phyloP scores from a whole-genome alignment of 768 basidiomycete species.

The Fistulinella prunicolor region DNA sequence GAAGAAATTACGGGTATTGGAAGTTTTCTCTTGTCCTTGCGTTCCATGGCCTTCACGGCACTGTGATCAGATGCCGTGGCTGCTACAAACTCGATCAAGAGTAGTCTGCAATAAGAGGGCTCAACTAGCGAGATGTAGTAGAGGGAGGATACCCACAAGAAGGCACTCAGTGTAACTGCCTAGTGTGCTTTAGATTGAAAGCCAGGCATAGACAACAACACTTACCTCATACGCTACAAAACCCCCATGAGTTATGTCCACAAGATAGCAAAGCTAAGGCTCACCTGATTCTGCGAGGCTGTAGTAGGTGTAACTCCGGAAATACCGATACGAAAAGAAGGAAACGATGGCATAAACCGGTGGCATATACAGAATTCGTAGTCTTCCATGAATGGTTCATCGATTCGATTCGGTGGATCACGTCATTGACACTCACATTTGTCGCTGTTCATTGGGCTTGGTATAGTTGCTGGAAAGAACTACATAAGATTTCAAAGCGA shows the following conservation, averaged over 20 bases:
- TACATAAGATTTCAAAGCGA: neutral
- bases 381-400: conserved; percentile 34
- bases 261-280: conserved; percentile 15
- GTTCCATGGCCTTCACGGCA: conserved; percentile 63
- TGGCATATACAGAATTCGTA: conserved; percentile 86
- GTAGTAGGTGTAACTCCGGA: conserved; percentile 71
- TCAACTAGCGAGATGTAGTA: neutral
- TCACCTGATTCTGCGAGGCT: conserved; percentile 48
- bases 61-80: conserved; percentile 59
- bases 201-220: conserved; percentile 1
- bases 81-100: conserved; percentile 84
- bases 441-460: conserved; percentile 70
- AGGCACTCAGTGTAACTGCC: conserved; percentile 83
- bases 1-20: conserved; percentile 58
- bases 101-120: conserved; percentile 44
- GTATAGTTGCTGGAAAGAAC: conserved; percentile 59
- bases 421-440: conserved; percentile 52
- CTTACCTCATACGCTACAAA: conserved; percentile 64
- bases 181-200: conserved; percentile 31
- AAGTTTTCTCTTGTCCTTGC: conserved; percentile 75
- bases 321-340: conserved; percentile 84
- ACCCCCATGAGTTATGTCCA: conserved; percentile 26
- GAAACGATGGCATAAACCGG: conserved; percentile 78
- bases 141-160: conserved; percentile 55
- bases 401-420: neutral